phyloP scores from a whole-genome alignment of 208 protist genomes.

The Acanthamoeba lenticulata region DNA sequence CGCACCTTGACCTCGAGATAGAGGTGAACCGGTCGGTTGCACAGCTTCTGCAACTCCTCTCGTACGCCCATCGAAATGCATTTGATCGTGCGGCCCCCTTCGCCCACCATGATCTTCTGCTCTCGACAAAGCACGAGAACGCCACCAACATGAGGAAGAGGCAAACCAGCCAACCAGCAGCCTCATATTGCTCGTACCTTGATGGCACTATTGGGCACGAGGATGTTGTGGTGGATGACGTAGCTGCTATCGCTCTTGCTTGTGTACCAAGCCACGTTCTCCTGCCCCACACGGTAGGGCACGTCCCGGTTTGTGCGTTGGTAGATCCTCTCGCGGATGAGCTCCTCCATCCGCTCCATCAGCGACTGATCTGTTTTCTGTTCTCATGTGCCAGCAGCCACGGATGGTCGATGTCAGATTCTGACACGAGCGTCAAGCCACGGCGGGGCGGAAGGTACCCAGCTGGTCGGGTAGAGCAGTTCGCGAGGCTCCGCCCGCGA shows the following conservation, averaged over 20 bases:
- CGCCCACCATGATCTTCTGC: slow-evolving; percentile 33
- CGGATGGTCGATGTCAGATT: too few species aligned
- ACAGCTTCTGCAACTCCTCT: background rate
- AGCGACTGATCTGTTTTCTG: background rate
- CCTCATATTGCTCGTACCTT: background rate
- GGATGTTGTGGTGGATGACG: slow-evolving; percentile 32
- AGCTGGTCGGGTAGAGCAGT: background rate
- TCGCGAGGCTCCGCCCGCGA: background rate
- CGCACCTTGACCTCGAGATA: background rate
- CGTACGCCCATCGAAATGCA: background rate
- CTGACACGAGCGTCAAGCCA: background rate
- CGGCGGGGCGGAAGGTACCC: background rate
- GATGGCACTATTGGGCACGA: background rate
- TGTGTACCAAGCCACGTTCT: slow-evolving; percentile 26
- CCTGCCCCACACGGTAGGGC: slow-evolving; percentile 1
- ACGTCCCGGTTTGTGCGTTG: slow-evolving; percentile 13
- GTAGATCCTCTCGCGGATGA: slow-evolving; percentile 28
- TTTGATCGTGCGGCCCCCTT: slow-evolving; percentile 9
- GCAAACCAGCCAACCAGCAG: background rate
- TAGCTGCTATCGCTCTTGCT: background rate
- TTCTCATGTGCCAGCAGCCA: background rate
- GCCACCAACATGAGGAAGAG: background rate
- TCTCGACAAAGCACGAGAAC: background rate
- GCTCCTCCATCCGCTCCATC: background rate
- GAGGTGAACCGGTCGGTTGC: background rate